Evolutionary conservation across 345 rosid species (phyloP), one percentile per base, ranked within the genome.

Genomic region (Lepidium africanum): DNA sequence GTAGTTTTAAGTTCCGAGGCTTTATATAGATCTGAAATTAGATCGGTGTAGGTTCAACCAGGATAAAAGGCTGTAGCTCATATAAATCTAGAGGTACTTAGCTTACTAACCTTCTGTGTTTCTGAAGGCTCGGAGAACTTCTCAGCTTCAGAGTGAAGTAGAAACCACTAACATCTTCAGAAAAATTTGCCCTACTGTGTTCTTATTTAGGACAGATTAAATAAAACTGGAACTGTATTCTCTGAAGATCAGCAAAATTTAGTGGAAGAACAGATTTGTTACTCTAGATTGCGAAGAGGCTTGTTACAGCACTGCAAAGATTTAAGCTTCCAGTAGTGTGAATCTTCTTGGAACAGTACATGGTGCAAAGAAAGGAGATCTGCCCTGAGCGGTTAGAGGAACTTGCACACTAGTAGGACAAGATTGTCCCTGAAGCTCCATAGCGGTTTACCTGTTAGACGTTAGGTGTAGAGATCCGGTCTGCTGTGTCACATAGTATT

Each of bases 91-190:
- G 54, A 39, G 19, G 35, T 4, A 45, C 51, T 36, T 66, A 35
- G 41, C 25, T 36, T 38, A 53, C 77, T 52, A 50, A 27, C 46
- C 61, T 41, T 33, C 23, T 59, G 15, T 47, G 59, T 58, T 63
- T 59, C 33, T 3, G 4, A 25, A 45, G 52, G 25, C 38, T 25
- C 40, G 13, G 36, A 45, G 33, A 15, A 13, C 38, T 54, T 56
- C 10, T 9, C 27, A 45, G 63, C 36, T 13, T 4, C 16, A 25
- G 61, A 27, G 4, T 16, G 60, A 41, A 53, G 40, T 30, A 40
- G 59, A 52, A 52, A n/a, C n/a, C 13, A 19, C 16, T 10, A 40
- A 43, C 68, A 43, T 51, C 15, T 59, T 43, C 51, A n/a, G 72
- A 51, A 38, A 38, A 39, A 45, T 40, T 56, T 38, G 1, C 43